Evolutionary conservation across 1,139 yeast species (phyloP).

Genomic region (Taphrina communis): DNA sequence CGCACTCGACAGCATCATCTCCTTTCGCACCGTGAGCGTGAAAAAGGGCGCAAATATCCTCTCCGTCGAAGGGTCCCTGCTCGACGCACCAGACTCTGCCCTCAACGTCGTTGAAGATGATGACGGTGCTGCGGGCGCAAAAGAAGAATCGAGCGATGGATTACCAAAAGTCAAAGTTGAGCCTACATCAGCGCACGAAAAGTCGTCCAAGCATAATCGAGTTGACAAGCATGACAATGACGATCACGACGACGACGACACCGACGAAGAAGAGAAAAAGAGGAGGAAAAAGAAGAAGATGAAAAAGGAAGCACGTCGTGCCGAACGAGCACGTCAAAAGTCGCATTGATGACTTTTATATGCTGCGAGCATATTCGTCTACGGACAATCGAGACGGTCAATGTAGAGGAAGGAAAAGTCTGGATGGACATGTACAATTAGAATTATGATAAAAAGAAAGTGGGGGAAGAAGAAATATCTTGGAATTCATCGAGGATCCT

Average conservation of each 20-base stretch:
- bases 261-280: too few species aligned
- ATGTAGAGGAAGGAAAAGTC: background rate
- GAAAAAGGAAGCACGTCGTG: too few species aligned
- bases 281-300: too few species aligned
- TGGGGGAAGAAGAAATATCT: too few species aligned
- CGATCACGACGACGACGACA: too few species aligned
- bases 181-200: background rate
- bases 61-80: constrained; percentile 29
- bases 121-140: background rate
- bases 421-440: background rate
- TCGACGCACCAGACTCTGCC: background rate
- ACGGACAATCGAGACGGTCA: background rate
- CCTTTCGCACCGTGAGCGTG: constrained; percentile 29
- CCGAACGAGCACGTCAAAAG: too few species aligned
- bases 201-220: too few species aligned
- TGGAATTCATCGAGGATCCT: background rate
- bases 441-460: background rate
- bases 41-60: constrained; percentile 39
- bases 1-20: constrained; percentile 17
- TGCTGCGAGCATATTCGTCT: too few species aligned
- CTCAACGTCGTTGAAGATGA: background rate
- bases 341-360: too few species aligned
- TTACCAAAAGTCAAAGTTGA: background rate
- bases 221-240: too few species aligned
- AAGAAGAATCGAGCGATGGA: background rate